Evolutionary conservation across 2,329 filamentous ascomycete genomes (phyloP).

Genomic region (Arachnopeziza araneosa): DNA sequence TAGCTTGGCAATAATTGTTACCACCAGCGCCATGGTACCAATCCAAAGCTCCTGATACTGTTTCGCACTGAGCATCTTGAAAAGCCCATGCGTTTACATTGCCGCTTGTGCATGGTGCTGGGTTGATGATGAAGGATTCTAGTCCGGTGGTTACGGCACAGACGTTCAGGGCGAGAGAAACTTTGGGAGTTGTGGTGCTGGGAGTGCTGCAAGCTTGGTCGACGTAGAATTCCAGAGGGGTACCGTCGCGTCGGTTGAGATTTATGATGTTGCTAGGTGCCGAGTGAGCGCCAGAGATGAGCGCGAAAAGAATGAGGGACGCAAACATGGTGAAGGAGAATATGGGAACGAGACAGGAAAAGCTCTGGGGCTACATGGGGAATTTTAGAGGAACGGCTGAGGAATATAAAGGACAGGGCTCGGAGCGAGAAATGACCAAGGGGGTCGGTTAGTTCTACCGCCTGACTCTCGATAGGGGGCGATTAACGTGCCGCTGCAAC

Average conservation of each 20-base stretch:
- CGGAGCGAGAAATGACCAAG: background rate
- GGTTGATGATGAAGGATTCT: background rate
- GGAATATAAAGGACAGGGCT: background rate
- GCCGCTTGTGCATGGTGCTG: background rate
- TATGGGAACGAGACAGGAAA: background rate
- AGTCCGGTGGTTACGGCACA: slow-evolving; percentile 3
- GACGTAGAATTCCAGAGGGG: background rate
- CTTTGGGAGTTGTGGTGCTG: background rate
- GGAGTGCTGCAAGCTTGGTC: background rate
- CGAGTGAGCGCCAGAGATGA: background rate
- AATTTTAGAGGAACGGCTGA: background rate
- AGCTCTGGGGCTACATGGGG: background rate
- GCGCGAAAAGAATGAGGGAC: background rate
- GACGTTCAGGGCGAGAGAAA: background rate
- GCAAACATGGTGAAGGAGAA: background rate
- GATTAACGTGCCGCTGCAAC: background rate
- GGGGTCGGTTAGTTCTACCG: background rate
- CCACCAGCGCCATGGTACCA: background rate
- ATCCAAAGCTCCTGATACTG: background rate
- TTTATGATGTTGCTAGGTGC: background rate
- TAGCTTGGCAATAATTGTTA: background rate
- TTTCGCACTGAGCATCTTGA: background rate
- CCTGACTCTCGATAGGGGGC: too few relatives aligned
- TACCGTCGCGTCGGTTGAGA: background rate
- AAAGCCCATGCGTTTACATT: background rate